These are phyloP conservation scores for Fusarium metavorans DNA, from an alignment of 2,329 filamentous ascomycete species.

Conservation along the genomic window DNA sequence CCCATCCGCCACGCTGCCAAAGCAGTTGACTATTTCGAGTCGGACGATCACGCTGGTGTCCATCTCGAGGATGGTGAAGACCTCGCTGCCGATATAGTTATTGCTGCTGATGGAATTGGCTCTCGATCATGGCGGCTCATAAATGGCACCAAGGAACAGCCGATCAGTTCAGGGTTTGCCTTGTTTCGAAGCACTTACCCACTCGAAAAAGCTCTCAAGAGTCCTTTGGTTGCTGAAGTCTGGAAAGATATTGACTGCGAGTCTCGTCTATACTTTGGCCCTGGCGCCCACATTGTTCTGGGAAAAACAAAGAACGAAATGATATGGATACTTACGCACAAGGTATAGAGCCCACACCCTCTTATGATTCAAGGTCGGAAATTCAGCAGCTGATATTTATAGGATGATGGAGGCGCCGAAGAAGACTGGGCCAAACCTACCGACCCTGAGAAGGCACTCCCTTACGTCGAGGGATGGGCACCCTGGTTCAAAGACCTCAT, in stretches of 20 bases:
- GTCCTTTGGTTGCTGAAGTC: not conserved
- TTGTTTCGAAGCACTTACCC: not conserved
- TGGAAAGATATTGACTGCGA: not conserved
- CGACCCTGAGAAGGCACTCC: not conserved
- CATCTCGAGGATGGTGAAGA: no score
- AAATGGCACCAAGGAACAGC: not conserved
- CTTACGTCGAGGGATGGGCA: not conserved
- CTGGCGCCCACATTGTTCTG: not conserved
- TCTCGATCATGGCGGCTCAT: not conserved
- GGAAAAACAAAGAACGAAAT: not conserved
- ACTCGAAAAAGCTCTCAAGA: not conserved
- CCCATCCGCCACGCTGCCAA: not conserved
- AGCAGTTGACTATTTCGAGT: not conserved
- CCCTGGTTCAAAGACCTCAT: not conserved
- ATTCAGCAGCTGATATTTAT: no score
- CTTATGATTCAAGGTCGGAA: no score
- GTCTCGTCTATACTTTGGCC: not conserved
- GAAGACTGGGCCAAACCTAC: not conserved
- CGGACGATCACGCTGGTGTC: not conserved
- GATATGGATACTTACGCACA: not conserved
- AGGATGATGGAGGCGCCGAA: not conserved
- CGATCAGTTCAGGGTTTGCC: not conserved
- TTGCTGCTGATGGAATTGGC: not conserved
- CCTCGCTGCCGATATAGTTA: not conserved
- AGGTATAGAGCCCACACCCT: not conserved